These are phyloP conservation scores for Saprolegnia parasitica DNA, from an alignment of 352 stramenopile genomes.

Conservation along the genomic window DNA sequence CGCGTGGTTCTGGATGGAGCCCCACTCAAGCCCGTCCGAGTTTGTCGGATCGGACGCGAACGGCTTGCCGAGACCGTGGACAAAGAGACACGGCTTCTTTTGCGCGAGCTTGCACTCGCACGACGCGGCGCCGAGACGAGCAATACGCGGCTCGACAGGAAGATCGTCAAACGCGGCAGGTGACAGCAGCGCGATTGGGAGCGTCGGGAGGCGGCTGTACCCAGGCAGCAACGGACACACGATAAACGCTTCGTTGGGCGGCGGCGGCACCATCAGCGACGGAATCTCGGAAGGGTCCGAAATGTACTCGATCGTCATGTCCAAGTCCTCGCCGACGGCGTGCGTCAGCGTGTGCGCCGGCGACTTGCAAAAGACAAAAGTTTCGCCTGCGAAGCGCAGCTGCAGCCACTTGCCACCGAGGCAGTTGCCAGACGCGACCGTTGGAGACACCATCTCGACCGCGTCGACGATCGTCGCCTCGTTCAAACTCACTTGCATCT, in stretches of 20 bases:
- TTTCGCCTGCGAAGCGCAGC: constrained; percentile 34
- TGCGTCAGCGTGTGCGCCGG: constrained; percentile 10
- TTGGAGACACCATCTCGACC: neutral
- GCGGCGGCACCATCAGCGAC: constrained; percentile 10
- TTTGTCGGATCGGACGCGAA: constrained; percentile 12
- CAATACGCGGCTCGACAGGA: neutral
- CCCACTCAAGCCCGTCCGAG: constrained; percentile 29
- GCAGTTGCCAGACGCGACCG: neutral
- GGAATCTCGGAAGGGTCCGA: constrained; percentile 18
- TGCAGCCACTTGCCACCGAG: constrained; percentile 32
- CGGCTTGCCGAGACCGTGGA: constrained; percentile 38
- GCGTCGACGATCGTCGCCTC: neutral
- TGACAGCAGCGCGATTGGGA: neutral
- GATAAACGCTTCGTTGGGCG: neutral
- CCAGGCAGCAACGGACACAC: neutral
- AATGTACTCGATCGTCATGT: constrained; percentile 30
- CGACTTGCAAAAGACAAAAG: constrained; percentile 35
- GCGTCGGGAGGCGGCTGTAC: neutral
- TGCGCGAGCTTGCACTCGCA: neutral
- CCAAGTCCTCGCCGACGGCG: constrained; percentile 30
- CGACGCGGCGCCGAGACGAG: neutral
- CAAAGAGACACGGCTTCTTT: constrained; percentile 38
- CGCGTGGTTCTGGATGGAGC: constrained; percentile 29
- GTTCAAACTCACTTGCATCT: constrained; percentile 11
- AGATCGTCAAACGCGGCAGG: neutral